A percentile compares a stretch with the other conserved stretches of the same genome.
These are phyloP conservation scores for Cercospora sojina DNA, from an alignment of 2,329 filamentous ascomycete species.

Conservation along the genomic window DNA sequence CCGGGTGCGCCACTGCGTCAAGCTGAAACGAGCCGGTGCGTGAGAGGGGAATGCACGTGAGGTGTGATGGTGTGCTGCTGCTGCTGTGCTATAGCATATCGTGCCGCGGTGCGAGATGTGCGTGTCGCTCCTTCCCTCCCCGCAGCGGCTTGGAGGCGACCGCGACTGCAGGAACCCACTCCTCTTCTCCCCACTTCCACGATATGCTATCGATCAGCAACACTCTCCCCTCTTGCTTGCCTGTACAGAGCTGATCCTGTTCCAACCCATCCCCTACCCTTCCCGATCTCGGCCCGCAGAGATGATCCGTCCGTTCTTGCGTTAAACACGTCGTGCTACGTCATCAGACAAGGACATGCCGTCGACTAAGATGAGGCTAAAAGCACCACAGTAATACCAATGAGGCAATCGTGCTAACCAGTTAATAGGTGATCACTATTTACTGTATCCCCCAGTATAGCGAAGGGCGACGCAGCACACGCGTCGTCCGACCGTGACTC, in stretches of 20 bases:
- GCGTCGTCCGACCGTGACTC: not conserved
- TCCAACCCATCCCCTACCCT: not conserved
- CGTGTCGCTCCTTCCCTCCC: not conserved
- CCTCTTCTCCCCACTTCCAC: not conserved
- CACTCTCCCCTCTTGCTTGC: not conserved
- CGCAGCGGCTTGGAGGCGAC: not conserved
- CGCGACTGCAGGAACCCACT: not conserved
- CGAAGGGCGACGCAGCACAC: not conserved
- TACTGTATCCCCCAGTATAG: not conserved
- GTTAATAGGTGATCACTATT: not conserved
- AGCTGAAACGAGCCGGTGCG: constrained; percentile 1
- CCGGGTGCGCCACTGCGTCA: constrained; percentile 3
- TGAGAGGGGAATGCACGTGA: not conserved
- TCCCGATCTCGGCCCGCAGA: not conserved
- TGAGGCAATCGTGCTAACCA: not conserved
- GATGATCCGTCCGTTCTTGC: not conserved
- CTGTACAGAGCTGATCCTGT: not conserved
- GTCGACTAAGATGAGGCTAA: not conserved
- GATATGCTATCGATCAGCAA: not conserved
- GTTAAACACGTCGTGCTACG: not conserved
- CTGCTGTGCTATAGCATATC: not conserved
- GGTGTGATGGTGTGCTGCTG: not conserved
- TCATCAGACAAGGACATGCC: not conserved
- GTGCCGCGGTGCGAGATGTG: not conserved
- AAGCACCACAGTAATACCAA: not conserved